phyloP scores from a whole-genome alignment of 1,139 yeast genomes.

The Zygosaccharomyces sapae region DNA sequence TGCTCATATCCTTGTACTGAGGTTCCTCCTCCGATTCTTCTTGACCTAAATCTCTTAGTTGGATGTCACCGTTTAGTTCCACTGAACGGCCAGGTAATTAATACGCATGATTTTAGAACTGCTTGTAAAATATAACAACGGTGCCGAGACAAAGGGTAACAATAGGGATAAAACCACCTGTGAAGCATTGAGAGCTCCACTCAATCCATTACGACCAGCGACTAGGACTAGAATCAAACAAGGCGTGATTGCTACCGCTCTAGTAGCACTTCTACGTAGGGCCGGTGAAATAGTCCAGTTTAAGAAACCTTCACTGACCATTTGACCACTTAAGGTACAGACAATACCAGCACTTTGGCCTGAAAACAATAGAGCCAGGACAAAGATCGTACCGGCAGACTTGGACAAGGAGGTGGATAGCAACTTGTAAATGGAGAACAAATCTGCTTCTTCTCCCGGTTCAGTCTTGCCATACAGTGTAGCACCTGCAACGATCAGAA shows the following conservation, averaged over 20 bases:
- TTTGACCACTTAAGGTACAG: conserved; percentile 78
- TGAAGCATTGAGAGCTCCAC: conserved; percentile 65
- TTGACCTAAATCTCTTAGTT: conserved; percentile 21
- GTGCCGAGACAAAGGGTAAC: conserved; percentile 72
- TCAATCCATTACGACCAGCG: conserved; percentile 66
- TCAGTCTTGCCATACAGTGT: conserved; percentile 58
- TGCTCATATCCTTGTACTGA: conserved; percentile 56
- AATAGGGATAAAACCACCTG: conserved; percentile 69
- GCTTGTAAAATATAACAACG: conserved; percentile 66
- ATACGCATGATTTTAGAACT: conserved; percentile 57
- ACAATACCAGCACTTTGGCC: conserved; percentile 82
- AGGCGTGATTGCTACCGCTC: conserved; percentile 69
- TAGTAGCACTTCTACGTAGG: conserved; percentile 64
- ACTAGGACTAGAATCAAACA: conserved; percentile 60
- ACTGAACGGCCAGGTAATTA: conserved; percentile 23
- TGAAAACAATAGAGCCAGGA: conserved; percentile 67
- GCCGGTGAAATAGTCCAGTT: conserved; percentile 70
- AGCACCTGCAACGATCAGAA: conserved; percentile 69
- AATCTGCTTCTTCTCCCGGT: conserved; percentile 62
- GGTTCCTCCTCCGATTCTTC: conserved; percentile 15
- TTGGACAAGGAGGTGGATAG: conserved; percentile 58
- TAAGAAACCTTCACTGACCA: conserved; percentile 74
- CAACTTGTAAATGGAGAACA: conserved; percentile 67
- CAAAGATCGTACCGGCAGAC: conserved; percentile 68
- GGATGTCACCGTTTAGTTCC: conserved; percentile 19